These are phyloP conservation scores for Neonectria neomacrospora DNA, from an alignment of 2,329 filamentous ascomycete species.

Conservation along the genomic window DNA sequence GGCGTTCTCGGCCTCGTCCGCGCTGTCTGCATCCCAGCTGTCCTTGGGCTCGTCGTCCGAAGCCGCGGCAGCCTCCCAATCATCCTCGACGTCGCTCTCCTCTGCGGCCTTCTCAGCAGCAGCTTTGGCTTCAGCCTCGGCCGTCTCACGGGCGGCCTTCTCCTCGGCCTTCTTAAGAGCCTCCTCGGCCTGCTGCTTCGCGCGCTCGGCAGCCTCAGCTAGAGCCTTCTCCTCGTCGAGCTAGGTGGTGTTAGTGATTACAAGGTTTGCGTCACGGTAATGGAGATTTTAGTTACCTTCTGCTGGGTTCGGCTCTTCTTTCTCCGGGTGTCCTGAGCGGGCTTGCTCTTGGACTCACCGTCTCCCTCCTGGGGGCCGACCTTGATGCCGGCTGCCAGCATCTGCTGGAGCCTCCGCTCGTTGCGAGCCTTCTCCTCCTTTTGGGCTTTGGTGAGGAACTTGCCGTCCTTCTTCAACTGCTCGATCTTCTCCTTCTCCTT, in stretches of 20 bases:
- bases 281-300: constrained; percentile 56
- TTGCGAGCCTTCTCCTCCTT: constrained; percentile 83
- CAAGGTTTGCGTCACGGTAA: background rate
- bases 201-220: constrained; percentile 81
- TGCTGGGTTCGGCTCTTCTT: constrained; percentile 70
- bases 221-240: constrained; percentile 82
- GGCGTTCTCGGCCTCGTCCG: constrained; percentile 71
- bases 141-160: constrained; percentile 67
- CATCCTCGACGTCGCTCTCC: constrained; percentile 75
- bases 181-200: constrained; percentile 74
- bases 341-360: constrained; percentile 80
- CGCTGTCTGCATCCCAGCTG: constrained; percentile 90
- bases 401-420: constrained; percentile 84
- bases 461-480: constrained; percentile 88
- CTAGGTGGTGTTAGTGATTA: constrained; percentile 49
- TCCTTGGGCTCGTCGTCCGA: constrained; percentile 87
- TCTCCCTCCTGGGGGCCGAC: constrained; percentile 71
- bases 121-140: constrained; percentile 65
- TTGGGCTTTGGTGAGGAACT: constrained; percentile 87
- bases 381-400: constrained; percentile 81
- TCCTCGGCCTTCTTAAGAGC: constrained; percentile 70
- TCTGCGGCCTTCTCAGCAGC: constrained; percentile 65
- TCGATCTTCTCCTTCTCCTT: constrained; percentile 88
- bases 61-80: constrained; percentile 88
- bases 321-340: constrained; percentile 82